These are phyloP conservation scores for Iris macrosiphon DNA, from an alignment of 106 monocot species.

Conservation along the genomic window DNA sequence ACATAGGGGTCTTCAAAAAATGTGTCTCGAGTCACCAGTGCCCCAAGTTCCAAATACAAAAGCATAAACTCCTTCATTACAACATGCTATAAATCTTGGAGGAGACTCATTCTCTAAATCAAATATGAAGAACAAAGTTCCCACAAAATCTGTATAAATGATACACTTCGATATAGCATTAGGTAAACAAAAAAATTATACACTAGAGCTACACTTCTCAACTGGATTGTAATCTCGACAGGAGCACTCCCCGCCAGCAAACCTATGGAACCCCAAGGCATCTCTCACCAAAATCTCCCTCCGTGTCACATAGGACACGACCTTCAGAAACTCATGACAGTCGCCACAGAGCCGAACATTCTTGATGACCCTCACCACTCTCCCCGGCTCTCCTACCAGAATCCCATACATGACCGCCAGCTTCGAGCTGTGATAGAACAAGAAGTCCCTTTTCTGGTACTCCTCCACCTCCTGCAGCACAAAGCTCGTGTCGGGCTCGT, in stretches of 20 bases:
- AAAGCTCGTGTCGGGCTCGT: conserved; percentile 75
- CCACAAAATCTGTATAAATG: too few species aligned
- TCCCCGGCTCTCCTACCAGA: conserved; percentile 19
- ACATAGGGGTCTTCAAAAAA: too few species aligned
- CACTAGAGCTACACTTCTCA: too few species aligned
- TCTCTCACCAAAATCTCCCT: conserved; percentile 75
- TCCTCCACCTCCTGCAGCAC: conserved; percentile 96
- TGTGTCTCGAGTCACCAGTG: too few species aligned
- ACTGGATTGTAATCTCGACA: conserved; percentile 71
- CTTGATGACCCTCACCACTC: conserved; percentile 51
- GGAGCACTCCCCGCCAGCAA: conserved; percentile 57
- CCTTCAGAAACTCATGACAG: conserved; percentile 77
- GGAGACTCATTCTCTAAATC: too few species aligned
- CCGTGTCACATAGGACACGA: conserved; percentile 44
- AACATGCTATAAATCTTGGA: too few species aligned
- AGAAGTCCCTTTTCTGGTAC: conserved; percentile 84
- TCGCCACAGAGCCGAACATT: conserved; percentile 81
- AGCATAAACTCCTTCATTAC: too few species aligned
- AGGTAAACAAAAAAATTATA: too few species aligned
- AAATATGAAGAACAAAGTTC: too few species aligned
- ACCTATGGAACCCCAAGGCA: conserved; percentile 66
- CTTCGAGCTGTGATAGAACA: conserved; percentile 88
- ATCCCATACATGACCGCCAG: conserved; percentile 59
- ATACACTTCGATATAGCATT: too few species aligned
- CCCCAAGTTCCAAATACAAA: too few species aligned